Evolutionary conservation across 2,329 filamentous ascomycete species (phyloP), one percentile per base, ranked within the genome.

Genomic region (Westerdykella aurantiaca): DNA sequence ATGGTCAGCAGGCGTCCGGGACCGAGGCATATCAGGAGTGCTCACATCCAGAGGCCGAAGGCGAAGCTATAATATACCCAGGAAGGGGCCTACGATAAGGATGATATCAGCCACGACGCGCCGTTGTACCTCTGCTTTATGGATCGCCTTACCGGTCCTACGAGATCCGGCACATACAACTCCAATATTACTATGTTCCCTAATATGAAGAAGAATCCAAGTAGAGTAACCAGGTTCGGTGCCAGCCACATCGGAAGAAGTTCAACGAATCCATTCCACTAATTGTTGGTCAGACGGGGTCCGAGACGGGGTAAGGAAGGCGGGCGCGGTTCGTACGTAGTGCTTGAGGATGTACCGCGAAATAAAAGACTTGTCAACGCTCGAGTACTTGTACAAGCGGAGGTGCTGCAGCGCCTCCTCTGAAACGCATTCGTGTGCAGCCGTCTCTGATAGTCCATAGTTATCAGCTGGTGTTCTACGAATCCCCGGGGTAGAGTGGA

Each of bases 61-160:
- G 90, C 91, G 68, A 97, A 97, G 71, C 88, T 95, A 66, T 88
- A 94, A 73, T 95, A 97, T 16, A 97, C 69, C 91, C 93, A 97
- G 59, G 84, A 78, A 7, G 90, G 89, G 16, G 83, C 88, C 83
- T 93, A 62, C 43, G 62, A 29, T 29, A 29, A 7, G 53, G 33
- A 14, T 39, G 29, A 31, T 35, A 43, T 34, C 23, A n/a, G 21
- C 21, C 17, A 13, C 10, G 9, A 29, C 10, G 9, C 25, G n/a
- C 7, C 12, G 17, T 21, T 25, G 21, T 37, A n/a, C 14, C 31
- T 6, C 21, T 39, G 6, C n/a, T 18, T 9, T 13, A 22, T 29
- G 41, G 23, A 37, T 46, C 21, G 48, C 68, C 85, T 62, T 80
- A 90, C 87, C 55, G 90, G 90, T 64, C 93, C 91, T 38, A 91